Evolutionary conservation across 2,329 filamentous ascomycete species (phyloP).

Genomic region (Cladosporium phlei): DNA sequence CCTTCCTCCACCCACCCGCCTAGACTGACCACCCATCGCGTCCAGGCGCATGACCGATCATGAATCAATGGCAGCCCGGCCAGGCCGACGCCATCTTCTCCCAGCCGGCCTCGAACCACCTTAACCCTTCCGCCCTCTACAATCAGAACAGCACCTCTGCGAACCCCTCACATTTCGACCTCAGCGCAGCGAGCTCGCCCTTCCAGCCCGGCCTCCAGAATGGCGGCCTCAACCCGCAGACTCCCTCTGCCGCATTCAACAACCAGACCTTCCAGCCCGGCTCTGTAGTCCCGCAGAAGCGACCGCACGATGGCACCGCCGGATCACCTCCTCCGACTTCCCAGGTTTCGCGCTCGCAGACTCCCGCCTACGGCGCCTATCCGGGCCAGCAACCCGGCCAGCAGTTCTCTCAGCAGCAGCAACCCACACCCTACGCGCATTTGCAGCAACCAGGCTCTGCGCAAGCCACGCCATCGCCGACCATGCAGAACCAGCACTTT

Average conservation of each 20-base stretch:
- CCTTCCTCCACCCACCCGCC: not conserved
- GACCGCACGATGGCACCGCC: conserved; percentile 79
- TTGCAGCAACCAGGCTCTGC: conserved; percentile 73
- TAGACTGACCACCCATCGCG: not conserved
- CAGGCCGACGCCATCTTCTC: conserved; percentile 23
- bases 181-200: conserved; percentile 35
- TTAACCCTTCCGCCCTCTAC: conserved; percentile 20
- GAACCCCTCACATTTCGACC: conserved; percentile 39
- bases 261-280: conserved; percentile 79
- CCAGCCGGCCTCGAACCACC: conserved; percentile 18
- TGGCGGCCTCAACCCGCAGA: conserved; percentile 63
- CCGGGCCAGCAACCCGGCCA: conserved; percentile 56
- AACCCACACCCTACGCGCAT: conserved; percentile 72
- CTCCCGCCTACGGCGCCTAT: conserved; percentile 62
- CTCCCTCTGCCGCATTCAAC: conserved; percentile 63
- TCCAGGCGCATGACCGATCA: conserved; percentile 15
- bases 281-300: conserved; percentile 83
- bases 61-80: conserved; percentile 23
- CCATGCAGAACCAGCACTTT: conserved; percentile 76
- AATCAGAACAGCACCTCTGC: conserved; percentile 16
- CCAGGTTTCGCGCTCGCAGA: conserved; percentile 83
- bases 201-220: conserved; percentile 67
- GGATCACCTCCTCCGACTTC: conserved; percentile 75
- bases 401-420: conserved; percentile 58
- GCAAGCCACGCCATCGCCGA: conserved; percentile 87